Base-by-base conservation (phyloP, 169 alveolate genomes). In the Eimeria tenella region DNA sequence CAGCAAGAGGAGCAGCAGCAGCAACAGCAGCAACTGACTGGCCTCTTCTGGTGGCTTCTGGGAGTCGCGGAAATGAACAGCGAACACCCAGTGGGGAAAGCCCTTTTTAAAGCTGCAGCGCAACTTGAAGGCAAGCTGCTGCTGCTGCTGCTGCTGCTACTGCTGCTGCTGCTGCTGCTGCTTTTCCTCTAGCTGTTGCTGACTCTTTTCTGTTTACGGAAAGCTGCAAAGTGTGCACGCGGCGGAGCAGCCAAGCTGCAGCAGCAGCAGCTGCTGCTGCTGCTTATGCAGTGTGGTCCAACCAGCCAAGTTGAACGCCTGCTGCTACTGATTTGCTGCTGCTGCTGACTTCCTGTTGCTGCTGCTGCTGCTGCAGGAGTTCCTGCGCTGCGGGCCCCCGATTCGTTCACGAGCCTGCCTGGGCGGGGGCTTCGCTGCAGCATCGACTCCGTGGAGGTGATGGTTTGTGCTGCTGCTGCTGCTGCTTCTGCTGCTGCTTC, bases 31-130 rank as follows among this genome's bases (percentile, higher is more conserved):
- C 11, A 53, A 10, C 3, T 13, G 1, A 23, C 31, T 8, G 31
- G n/a, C 13, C n/a, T 13, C 25, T 87, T 87, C 53, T 87, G 93
- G 93, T 87, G 84, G 79, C 84, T 87, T 5, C 5, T 87, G 52
- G 93, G 71, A 1, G 60, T 86, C 10, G 90, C 63, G 3, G 93
- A 87, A 63, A 6, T 49, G 52, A 23, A 19, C 63, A 87, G 93
- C 74, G 93, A 87, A 91, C 93, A 87, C 53, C 93, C 93, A n/a
- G 21, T 87, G 31, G 93, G 90, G 2, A 15, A 19, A 53, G 93
- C 90, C 68, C 17, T 82, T 23, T 13, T 23, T 9, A 53, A 13
- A 8, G 9, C n/a, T 23, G 42, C 13, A 17, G 9, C n/a, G 87
- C n/a, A 13, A 10, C 13, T 77, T 52, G 49, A n/a, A 65, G n/a